These are phyloP conservation scores for Ophiostoma perfectum DNA, from an alignment of 2,329 filamentous ascomycete genomes.

Conservation along the genomic window DNA sequence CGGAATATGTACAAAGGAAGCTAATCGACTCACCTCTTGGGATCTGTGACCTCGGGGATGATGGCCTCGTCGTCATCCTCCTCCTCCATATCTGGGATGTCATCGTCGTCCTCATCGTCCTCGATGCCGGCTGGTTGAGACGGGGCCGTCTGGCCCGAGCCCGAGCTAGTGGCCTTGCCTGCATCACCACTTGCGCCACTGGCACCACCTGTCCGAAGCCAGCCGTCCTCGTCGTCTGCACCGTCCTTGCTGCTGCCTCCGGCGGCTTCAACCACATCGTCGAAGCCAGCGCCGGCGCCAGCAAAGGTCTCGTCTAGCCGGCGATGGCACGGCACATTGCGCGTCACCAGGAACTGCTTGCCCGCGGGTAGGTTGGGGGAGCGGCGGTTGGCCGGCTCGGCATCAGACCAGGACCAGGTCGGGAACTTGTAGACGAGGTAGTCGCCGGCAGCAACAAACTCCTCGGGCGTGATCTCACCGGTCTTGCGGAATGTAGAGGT, in stretches of 20 bases:
- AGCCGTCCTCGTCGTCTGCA: constrained; percentile 70
- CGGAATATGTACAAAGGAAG: not conserved
- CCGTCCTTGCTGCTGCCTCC: constrained; percentile 53
- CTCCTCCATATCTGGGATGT: constrained; percentile 98
- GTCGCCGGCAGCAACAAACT: constrained; percentile 92
- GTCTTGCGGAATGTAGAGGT: constrained; percentile 91
- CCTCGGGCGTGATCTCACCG: constrained; percentile 93
- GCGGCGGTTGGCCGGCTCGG: constrained; percentile 72
- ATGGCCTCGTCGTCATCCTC: constrained; percentile 97
- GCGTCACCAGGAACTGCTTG: constrained; percentile 93
- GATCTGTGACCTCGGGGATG: constrained; percentile 64
- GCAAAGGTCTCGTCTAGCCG: constrained; percentile 91
- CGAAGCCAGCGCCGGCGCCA: constrained; percentile 78
- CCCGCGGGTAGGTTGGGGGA: constrained; percentile 75
- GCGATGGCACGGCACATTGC: constrained; percentile 88
- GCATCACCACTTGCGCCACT: not conserved
- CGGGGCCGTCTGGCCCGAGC: not conserved
- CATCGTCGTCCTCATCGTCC: constrained; percentile 69
- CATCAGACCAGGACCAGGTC: constrained; percentile 94
- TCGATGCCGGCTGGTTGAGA: constrained; percentile 38
- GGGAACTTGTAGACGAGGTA: constrained; percentile 99
- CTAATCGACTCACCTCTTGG: constrained; percentile 38
- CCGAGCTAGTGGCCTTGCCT: not conserved
- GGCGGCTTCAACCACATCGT: constrained; percentile 66
- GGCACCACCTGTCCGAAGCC: constrained; percentile 75